These are phyloP conservation scores for Magnaporthiopsis rhizophila DNA, from an alignment of 2,329 filamentous ascomycete species.

Conservation along the genomic window DNA sequence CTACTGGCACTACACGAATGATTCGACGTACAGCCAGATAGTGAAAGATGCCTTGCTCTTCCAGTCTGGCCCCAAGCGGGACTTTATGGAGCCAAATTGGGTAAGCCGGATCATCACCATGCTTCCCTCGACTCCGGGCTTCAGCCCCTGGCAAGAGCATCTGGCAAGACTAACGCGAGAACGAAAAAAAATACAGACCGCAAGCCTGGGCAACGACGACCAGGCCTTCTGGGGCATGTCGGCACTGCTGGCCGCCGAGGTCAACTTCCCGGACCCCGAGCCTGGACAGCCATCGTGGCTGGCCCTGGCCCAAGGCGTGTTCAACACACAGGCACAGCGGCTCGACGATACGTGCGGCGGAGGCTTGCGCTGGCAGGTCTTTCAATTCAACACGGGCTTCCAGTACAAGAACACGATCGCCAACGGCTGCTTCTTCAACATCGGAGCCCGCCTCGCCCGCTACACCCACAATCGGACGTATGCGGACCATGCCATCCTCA, in stretches of 20 bases:
- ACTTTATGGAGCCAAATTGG: constrained; percentile 52
- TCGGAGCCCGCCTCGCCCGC: constrained; percentile 60
- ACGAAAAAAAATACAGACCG: constrained; percentile 23
- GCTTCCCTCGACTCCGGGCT: not conserved
- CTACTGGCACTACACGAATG: constrained; percentile 62
- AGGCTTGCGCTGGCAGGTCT: constrained; percentile 73
- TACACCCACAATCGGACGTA: constrained; percentile 63
- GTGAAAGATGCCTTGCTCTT: constrained; percentile 43
- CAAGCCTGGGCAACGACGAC: constrained; percentile 56
- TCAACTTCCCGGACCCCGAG: constrained; percentile 52
- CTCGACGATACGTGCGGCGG: constrained; percentile 63
- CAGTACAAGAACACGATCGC: constrained; percentile 63
- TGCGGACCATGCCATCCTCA: constrained; percentile 49
- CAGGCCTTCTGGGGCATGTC: constrained; percentile 65
- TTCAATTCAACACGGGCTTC: constrained; percentile 64
- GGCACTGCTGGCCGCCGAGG: constrained; percentile 60
- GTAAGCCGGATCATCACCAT: not conserved
- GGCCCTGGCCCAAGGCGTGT: constrained; percentile 62
- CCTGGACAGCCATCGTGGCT: constrained; percentile 50
- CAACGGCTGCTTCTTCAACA: constrained; percentile 56
- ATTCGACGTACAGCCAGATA: constrained; percentile 48
- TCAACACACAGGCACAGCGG: constrained; percentile 50
- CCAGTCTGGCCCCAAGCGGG: constrained; percentile 45
- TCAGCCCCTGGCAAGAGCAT: not conserved
- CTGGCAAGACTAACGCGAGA: not conserved